Conservation (phyloP, 2,329 filamentous ascomycete genomes). For the Whalleya microplaca region DNA sequence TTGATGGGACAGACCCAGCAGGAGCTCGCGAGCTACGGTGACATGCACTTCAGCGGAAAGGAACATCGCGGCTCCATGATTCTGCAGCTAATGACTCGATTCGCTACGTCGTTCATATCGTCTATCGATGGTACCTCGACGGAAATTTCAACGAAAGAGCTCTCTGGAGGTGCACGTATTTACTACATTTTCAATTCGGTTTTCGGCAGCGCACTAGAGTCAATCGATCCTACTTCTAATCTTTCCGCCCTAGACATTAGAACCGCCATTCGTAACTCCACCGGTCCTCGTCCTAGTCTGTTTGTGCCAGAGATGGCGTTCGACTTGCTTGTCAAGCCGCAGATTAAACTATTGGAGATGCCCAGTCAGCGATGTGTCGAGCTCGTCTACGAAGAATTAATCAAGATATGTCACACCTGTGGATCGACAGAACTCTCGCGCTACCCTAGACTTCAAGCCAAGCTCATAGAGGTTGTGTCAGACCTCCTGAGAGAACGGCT, state of each 20-base stretch:
- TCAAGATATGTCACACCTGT: constrained; percentile 99
- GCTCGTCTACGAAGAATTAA: constrained; percentile 96
- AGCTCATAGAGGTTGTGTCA: constrained; percentile 97
- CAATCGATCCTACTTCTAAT: constrained; percentile 94
- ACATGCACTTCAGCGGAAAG: constrained; percentile 96
- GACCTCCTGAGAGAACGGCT: constrained; percentile 91
- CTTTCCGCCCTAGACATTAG: constrained; percentile 93
- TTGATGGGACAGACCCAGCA: constrained; percentile 99
- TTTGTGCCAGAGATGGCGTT: constrained; percentile 98
- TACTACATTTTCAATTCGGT: constrained; percentile 99
- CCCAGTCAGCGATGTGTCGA: constrained; percentile 97
- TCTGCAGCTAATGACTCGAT: constrained; percentile 95
- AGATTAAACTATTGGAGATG: constrained; percentile 95
- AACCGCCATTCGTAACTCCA: constrained; percentile 97
- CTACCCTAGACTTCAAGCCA: constrained; percentile 90
- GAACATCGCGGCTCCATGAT: constrained; percentile 95
- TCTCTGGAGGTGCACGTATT: constrained; percentile 91
- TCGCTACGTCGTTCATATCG: constrained; percentile 95
- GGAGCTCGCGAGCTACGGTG: constrained; percentile 95
- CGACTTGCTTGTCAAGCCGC: constrained; percentile 94
- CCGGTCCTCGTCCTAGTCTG: constrained; percentile 89
- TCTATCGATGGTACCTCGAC: constrained; percentile 98
- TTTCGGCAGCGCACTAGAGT: constrained; percentile 93
- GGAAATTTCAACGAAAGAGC: constrained; percentile 97
- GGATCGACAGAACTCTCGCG: constrained; percentile 91